Base-by-base conservation (phyloP, 176 grass and related monocot species). In the Phoenix roebelenii region DNA sequence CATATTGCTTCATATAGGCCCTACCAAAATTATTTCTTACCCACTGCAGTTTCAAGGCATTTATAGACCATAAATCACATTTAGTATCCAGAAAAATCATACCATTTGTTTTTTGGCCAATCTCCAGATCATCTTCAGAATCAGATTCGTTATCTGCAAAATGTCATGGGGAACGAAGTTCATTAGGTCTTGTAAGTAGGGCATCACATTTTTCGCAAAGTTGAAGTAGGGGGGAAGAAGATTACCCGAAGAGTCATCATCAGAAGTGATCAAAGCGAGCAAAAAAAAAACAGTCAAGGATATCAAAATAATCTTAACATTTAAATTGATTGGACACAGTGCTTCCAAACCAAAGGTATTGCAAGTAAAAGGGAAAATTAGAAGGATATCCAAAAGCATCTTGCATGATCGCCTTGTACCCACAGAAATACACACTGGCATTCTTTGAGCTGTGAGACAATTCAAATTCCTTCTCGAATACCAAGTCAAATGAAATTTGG, bases 391-490 rank as follows among this genome's bases (percentile, higher is more conserved):
- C 71, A 50, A 78, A 80, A 65, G 56, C 70, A 5, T 71, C 83
- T 3, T 16, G 25, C 22, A 76, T 57, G 17, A 66, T 48, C 53
- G 82, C 79, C 61, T 85, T 95, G 67, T 95, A 95, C 5, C 91
- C 91, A 70, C 74, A 54, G 57, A 95, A 95, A 65, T 76, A 71
- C 12, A 95, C 80, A 14, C 74, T 95, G 6, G 80, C 15, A 7
- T 77, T 72, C 67, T 95, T 95, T 26, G 91, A 90, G 29, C 67
- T 81, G 80, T 95, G 82, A 0, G 91, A 95, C 12, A 95, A 64
- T 77, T 95, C 86, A 69, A 95, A 95, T 4, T 82, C 86, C 63
- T 87, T 84, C n/a, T 95, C 86, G 17, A 95, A 87, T 9, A 95
- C 86, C 35, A 95, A 57, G 65, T 95, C 91, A 23, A 82, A 87